Base-by-base conservation (phyloP, 352 stramenopile genomes). In the Phytophthora meadii region DNA sequence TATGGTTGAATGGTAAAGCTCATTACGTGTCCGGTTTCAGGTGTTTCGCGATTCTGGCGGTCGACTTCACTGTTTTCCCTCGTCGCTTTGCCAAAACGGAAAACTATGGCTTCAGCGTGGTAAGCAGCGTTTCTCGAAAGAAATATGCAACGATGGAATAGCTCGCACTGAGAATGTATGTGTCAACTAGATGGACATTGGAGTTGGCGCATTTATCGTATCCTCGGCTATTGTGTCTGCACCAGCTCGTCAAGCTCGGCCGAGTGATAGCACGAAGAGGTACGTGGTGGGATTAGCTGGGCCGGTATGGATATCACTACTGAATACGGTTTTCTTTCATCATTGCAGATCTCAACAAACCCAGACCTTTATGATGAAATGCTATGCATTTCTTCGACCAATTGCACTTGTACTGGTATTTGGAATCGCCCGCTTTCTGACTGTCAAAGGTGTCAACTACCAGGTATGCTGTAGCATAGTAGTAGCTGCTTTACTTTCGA, bases 11-110 rank as follows among this genome's bases (percentile, higher is more conserved):
- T 44, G 28, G 19, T 7, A 37, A 40, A 5, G 8, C 52, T 50
- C 1, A 56, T 0, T 11, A 25, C 17, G 22, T 52, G 27, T 54
- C 5, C 24, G n/a, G 19, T 28, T 57, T 27, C 28, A 95, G 86
- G 6, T 92, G 83, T 32, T 91, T 95, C 32, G 87, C 89, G 36
- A 99, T 99, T 55, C 75, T 99, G n/a, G 97, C 97, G 2, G 96
- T 99, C 4, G 98, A 99, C 60, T 99, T 99, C 76, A 87, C 82
- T 8, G 57, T 98, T 6, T 99, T 99, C 68, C 98, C 98, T 54
- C 84, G 98, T 30, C 84, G 94, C 7, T 97, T 98, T 53, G 90
- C 89, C 48, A 98, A 98, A 77, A 99, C 97, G 9, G 97, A 99
- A 86, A 91, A 84, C 19, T 89, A 89, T 56, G 97, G 98, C 41